A percentile compares a stretch with the other conserved stretches of the same genome.
Evolutionary conservation across 495 filamentous ascomycete species (phyloP).

Genomic region (Daldinia grandis): DNA sequence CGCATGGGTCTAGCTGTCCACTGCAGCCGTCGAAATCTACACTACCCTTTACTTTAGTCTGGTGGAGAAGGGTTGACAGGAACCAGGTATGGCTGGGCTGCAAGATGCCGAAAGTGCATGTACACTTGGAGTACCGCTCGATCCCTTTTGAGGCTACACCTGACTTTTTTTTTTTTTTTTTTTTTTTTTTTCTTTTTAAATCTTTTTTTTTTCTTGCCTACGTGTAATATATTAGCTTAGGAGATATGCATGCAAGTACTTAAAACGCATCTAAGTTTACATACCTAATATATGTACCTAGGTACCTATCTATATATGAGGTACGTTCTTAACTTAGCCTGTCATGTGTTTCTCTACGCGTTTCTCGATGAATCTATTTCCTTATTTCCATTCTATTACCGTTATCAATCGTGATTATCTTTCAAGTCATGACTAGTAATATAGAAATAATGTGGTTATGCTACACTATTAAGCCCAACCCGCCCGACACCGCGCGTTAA

Average conservation of each 20-base stretch:
- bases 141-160: conserved; percentile 1
- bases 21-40: conserved; percentile 37
- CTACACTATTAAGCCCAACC: not conserved
- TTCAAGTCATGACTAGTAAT: conserved; percentile 5
- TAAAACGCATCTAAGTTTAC: not conserved
- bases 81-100: conserved; percentile 33
- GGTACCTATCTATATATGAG: not conserved
- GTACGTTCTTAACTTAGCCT: conserved; percentile 3
- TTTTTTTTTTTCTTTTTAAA: no score
- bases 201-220: no score
- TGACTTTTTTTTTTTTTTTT: no score
- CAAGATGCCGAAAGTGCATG: conserved; percentile 34
- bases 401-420: conserved; percentile 15
- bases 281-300: not conserved
- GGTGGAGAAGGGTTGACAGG: conserved; percentile 32
- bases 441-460: not conserved
- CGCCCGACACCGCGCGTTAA: not conserved
- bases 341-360: conserved; percentile 15
- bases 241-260: not conserved
- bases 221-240: conserved; percentile 1
- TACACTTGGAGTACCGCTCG: not conserved
- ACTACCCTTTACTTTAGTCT: conserved; percentile 23
- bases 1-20: conserved; percentile 27
- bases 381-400: conserved; percentile 33
- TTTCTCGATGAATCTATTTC: not conserved